Conservation (phyloP, 2,329 filamentous ascomycete genomes). For the Zelopaecilomyces penicillatus region DNA sequence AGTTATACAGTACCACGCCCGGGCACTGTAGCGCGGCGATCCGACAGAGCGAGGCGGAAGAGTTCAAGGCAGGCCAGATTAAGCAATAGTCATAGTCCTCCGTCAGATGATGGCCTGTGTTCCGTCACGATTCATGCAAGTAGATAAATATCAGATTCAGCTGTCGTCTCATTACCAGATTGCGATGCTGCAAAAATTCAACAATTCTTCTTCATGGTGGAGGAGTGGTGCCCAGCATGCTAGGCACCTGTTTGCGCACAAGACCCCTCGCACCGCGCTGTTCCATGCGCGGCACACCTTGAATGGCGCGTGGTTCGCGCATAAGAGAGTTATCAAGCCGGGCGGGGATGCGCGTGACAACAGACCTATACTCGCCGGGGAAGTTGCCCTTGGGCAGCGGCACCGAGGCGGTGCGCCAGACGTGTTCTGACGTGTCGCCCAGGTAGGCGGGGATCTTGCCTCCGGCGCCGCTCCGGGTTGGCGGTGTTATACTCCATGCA, state of each 20-base stretch:
- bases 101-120: too few species aligned
- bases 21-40: too few species aligned
- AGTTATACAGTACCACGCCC: too few species aligned
- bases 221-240: conserved; percentile 36
- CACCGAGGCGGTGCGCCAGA: conserved; percentile 64
- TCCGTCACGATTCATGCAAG: too few species aligned
- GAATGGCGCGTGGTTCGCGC: conserved; percentile 84
- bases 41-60: too few species aligned
- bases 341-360: conserved; percentile 61
- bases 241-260: conserved; percentile 48
- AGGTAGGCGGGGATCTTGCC: conserved; percentile 52
- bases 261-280: conserved; percentile 42
- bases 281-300: conserved; percentile 66
- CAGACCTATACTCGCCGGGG: conserved; percentile 51
- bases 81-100: too few species aligned
- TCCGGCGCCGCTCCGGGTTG: conserved; percentile 23
- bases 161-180: too few species aligned
- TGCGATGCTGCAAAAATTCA: too few species aligned
- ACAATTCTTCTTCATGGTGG: conserved; percentile 21
- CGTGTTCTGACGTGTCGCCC: conserved; percentile 65
- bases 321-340: conserved; percentile 80
- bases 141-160: too few species aligned
- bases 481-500: conserved; percentile 27
- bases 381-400: conserved; percentile 54
- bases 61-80: too few species aligned